Base-by-base conservation (phyloP, 139 green algal genomes). In the Asterochloris sp. region DNA sequence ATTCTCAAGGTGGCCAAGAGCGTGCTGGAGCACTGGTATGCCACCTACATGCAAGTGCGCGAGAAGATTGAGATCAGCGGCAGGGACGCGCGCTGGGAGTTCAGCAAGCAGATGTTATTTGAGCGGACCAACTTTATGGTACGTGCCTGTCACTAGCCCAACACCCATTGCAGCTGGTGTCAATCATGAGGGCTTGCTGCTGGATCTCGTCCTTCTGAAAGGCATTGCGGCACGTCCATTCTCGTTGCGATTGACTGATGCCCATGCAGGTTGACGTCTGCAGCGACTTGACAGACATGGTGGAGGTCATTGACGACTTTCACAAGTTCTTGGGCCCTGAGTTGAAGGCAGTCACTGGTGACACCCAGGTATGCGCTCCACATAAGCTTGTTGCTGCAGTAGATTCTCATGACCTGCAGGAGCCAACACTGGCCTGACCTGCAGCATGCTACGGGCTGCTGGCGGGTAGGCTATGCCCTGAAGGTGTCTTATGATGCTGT, bases 41-140 rank as follows among this genome's bases (percentile, higher is more conserved):
- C 80, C 17, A 90, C 89, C 14, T 98, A 98, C 88, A 93, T 98
- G 89, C 83, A 93, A 85, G 89, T 94, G 14, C 84, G 95, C 14
- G 95, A 98, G 87, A 91, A 91, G 82, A 97, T 98, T 38, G 95
- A 98, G 87, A 78, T 87, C 19, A 90, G 85, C 23, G 92, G 94
- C 10, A 88, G 94, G 17, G 92, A 96, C 76, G 90, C 94, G 24
- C 89, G 95, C 78, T 98, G 95, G 95, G 95, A 98, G 90, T 98
- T 98, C 86, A 90, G 89, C 88, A 94, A 94, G 80, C 86, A 90
- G 69, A 86, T 91, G 79, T 88, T 98, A 61, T 98, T 98, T 87
- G 91, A 94, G 63, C 86, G 89, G 76, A 98, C 93, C 81, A 93
- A 93, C 81, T 94, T 98, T 87, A 95, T 96, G 84, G 91, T 54